Evolutionary conservation across 352 stramenopile species (phyloP).

Genomic region (Phytophthora hibernalis): DNA sequence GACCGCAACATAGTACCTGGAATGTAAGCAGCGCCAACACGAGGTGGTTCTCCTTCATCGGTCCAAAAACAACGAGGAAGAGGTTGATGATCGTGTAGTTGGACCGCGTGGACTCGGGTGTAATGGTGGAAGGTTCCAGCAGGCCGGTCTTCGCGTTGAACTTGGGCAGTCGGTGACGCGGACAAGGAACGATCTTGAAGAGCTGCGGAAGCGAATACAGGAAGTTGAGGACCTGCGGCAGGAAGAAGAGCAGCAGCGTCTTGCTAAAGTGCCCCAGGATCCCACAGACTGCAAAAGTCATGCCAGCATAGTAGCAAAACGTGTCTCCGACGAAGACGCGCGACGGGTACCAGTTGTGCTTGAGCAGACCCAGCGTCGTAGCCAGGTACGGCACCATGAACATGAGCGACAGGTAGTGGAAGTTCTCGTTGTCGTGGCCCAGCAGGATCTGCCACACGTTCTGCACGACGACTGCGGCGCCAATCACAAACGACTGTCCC

Average conservation of each 20-base stretch:
- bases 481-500: conserved; percentile 94
- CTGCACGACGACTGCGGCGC: conserved; percentile 94
- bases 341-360: conserved; percentile 98
- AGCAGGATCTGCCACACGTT: conserved; percentile 95
- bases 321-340: conserved; percentile 99
- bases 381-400: conserved; percentile 97
- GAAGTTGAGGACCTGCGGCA: conserved; percentile 99
- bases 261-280: conserved; percentile 99
- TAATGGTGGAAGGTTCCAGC: conserved; percentile 94
- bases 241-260: conserved; percentile 98
- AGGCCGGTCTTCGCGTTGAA: conserved; percentile 93
- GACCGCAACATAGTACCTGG: conserved; percentile 70
- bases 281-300: conserved; percentile 98
- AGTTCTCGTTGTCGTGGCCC: conserved; percentile 83
- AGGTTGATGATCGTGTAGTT: conserved; percentile 93
- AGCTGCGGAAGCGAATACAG: conserved; percentile 98
- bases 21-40: conserved; percentile 76
- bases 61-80: conserved; percentile 85
- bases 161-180: conserved; percentile 96
- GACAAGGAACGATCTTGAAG: conserved; percentile 97
- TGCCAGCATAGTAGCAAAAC: conserved; percentile 99
- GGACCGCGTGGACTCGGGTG: conserved; percentile 77
- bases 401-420: conserved; percentile 96
- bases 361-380: conserved; percentile 94
- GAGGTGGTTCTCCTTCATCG: conserved; percentile 81